Base-by-base conservation (phyloP, 352 stramenopile species). In the Phytophthora tentaculata region DNA sequence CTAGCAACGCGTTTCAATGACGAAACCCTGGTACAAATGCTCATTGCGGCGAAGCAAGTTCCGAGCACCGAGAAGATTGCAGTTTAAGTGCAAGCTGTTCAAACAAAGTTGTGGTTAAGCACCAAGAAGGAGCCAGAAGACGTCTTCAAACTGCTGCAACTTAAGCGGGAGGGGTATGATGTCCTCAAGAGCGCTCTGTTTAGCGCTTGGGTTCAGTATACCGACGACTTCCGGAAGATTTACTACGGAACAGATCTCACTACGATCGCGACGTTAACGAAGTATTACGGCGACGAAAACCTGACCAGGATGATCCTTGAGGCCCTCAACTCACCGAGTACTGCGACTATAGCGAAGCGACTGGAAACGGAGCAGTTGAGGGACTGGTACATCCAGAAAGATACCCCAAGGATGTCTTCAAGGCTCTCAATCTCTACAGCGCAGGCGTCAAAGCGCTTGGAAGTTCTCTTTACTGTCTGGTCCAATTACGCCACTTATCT, bases 391-490 rank as follows among this genome's bases (percentile, higher is more conserved):
- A 49, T 43, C 32, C 14, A 52, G 2, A 6, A 5, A 10, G 9
- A 41, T 8, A 24, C 54, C 54, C 62, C 0, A 44, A 26, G 5
- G 19, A 60, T 6, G 56, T 69, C 0, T 64, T 69, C 24, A 45
- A 24, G 12, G 13, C 19, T 14, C 54, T 69, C 26, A 37, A 59
- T 12, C 62, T 69, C 17, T 32, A 57, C 19, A 22, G 19, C 4
- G n/a, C 17, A 20, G 19, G 32, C 0, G 12, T 54, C 6, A 64
- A 20, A 14, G 2, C 52, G 10, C 43, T 59, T 44, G 47, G 64
- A 28, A 63, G 13, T 1, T 45, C 62, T 59, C n/a, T 69, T 47
- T 17, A 14, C n/a, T 10, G 19, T 69, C n/a, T 69, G 54, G 62
- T 49, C 35, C 12, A 59, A 59, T 20, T 69, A 69, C 54, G 24